Evolutionary conservation across 305 asterid genomes (phyloP), one percentile per base, ranked within the genome.

Genomic region (Rubia peregrina): DNA sequence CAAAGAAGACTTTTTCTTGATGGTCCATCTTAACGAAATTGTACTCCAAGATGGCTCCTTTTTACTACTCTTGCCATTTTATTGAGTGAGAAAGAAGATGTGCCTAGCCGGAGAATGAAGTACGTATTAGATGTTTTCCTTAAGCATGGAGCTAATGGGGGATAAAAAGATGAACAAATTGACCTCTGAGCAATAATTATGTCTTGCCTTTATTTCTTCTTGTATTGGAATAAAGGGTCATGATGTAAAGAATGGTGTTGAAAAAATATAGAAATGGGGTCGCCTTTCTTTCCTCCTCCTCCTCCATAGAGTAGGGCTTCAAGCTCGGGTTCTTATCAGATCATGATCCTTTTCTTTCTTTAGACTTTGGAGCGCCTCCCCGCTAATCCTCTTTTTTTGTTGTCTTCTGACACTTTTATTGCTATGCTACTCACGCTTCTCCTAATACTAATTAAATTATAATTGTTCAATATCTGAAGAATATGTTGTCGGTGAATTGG

Each of bases 171-270:
- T 5, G 46, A 76, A 41, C 16, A 62, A 36, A 5, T 67, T 56
- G 71, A 51, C 67, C 21, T 26, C n/a, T 61, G n/a, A 46, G 67
- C 73, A 76, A 70, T 76, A 49, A 79, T 80, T 66, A n/a, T 76
- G 80, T 70, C 76, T 69, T 48, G 26, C 61, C 12, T 9, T 38
- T 24, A 1, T 19, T 7, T 53, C 33, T 53, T 38, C 56, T 40
- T 3, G 4, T 1, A 24, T 44, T 33, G 63, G 56, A 57, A 64
- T 73, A 73, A 69, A 65, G 78, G 4, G 69, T 26, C 19, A 76
- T 68, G 49, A 40, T 59, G 76, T 51, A 73, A 46, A 64, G 21
- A 75, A 6, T 55, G 59, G 72, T 44, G 0, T 51, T 40, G 70
- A 36, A 75, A 68, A 71, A 67, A n/a, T 36, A 68, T 60, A 61